A percentile compares a stretch with the other conserved stretches of the same genome.
Conservation (phyloP, 768 basidiomycete species). For the Gelatoporia subvermispora region DNA sequence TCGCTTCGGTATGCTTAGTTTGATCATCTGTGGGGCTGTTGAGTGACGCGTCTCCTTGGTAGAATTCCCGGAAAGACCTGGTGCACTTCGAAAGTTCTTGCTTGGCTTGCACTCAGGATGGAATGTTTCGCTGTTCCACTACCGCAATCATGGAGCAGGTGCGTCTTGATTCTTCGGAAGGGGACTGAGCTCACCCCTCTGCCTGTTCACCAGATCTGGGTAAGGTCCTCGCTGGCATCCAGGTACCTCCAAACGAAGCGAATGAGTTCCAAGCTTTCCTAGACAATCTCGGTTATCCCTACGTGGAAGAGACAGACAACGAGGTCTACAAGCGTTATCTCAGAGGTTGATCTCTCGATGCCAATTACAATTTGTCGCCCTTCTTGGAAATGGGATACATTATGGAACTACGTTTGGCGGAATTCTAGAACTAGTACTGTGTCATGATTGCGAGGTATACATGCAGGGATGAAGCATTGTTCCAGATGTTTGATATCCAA, state of each 20-base stretch:
- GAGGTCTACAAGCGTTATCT: slow-evolving; percentile 76
- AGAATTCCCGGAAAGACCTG: slow-evolving; percentile 97
- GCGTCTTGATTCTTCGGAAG: slow-evolving; percentile 17
- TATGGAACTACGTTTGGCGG: too few relatives aligned
- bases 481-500: too few relatives aligned
- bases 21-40: neutral
- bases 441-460: too few relatives aligned
- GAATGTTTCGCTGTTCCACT: slow-evolving; percentile 97
- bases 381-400: too few relatives aligned
- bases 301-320: slow-evolving; percentile 92
- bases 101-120: slow-evolving; percentile 76
- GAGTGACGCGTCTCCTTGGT: neutral
- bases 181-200: neutral
- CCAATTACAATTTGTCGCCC: too few relatives aligned
- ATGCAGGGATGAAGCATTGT: too few relatives aligned
- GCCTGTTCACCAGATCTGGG: slow-evolving; percentile 63
- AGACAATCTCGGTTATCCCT: slow-evolving; percentile 74
- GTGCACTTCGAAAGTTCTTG: slow-evolving; percentile 87
- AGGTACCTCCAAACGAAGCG: slow-evolving; percentile 71
- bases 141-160: slow-evolving; percentile 97
- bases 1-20: slow-evolving; percentile 69
- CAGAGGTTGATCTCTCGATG: slow-evolving; percentile 27
- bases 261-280: slow-evolving; percentile 72
- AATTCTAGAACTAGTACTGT: too few relatives aligned
- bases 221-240: slow-evolving; percentile 89